Conservation (phyloP, 2,329 filamentous ascomycete genomes). For the Ophiostoma ulmi region DNA sequence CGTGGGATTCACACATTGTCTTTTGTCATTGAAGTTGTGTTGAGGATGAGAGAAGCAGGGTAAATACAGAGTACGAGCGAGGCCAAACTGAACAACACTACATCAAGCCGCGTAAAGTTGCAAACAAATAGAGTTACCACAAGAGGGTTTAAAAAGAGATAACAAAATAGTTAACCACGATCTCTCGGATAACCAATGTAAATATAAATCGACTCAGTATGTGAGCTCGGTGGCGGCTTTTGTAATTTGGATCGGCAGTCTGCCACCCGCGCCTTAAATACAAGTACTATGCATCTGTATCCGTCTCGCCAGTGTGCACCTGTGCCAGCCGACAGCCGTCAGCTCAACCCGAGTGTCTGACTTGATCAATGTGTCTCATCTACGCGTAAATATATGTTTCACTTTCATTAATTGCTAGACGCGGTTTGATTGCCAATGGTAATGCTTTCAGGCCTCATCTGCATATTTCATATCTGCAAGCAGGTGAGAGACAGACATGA, state of each 20-base stretch:
- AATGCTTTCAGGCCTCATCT: neutral
- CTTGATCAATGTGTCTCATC: neutral
- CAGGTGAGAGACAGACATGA: too few relatives aligned
- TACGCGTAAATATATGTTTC: too few relatives aligned
- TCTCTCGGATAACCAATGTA: too few relatives aligned
- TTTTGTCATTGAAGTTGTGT: neutral
- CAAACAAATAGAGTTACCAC: too few relatives aligned
- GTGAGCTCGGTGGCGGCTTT: neutral
- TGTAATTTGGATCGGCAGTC: slow-evolving; percentile 2
- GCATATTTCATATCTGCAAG: neutral
- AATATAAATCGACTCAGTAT: neutral
- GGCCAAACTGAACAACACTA: too few relatives aligned
- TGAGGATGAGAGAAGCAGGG: too few relatives aligned
- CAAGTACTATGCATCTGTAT: too few relatives aligned
- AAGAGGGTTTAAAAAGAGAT: too few relatives aligned
- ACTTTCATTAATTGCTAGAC: neutral
- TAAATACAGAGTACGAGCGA: too few relatives aligned
- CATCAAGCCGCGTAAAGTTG: too few relatives aligned
- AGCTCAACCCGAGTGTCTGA: neutral
- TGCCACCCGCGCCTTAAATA: neutral
- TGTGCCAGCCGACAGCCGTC: neutral
- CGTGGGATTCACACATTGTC: neutral
- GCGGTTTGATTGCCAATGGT: neutral
- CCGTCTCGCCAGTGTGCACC: neutral
- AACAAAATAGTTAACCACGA: too few relatives aligned